Evolutionary conservation across 1,139 yeast species (phyloP).

Genomic region (Arxiozyma slooffiae): DNA sequence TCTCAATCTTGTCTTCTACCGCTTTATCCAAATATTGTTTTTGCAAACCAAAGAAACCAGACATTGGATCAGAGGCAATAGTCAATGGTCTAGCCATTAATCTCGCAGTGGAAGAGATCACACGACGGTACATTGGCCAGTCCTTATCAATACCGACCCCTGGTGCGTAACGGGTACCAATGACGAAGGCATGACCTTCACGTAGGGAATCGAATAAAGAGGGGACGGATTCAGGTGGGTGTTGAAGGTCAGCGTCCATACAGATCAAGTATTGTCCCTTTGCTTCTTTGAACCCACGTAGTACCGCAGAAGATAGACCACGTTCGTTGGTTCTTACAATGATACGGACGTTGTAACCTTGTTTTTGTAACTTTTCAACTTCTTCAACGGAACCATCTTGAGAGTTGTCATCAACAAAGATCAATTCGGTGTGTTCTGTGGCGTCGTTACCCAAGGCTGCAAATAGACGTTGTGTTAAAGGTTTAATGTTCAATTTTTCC

Average conservation of each 20-base stretch:
- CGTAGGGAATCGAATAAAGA: conserved; percentile 31
- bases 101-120: conserved; percentile 40
- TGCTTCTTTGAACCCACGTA: conserved; percentile 37
- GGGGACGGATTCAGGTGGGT: conserved; percentile 41
- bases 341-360: conserved; percentile 38
- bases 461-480: conserved; percentile 37
- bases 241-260: conserved; percentile 43
- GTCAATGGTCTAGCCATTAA: conserved; percentile 39
- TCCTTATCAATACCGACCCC: conserved; percentile 43
- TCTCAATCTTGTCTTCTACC: conserved; percentile 22
- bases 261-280: conserved; percentile 38
- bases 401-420: conserved; percentile 42
- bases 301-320: conserved; percentile 39
- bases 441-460: conserved; percentile 37
- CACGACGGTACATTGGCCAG: conserved; percentile 40
- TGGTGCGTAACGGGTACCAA: conserved; percentile 41
- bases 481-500: conserved; percentile 38
- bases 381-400: conserved; percentile 41
- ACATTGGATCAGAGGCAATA: conserved; percentile 40
- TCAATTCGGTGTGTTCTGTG: conserved; percentile 35
- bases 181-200: conserved; percentile 34
- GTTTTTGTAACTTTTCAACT: conserved; percentile 34
- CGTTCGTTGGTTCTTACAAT: conserved; percentile 40
- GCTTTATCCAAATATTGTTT: conserved; percentile 32
- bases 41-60: conserved; percentile 40